Percentiles rank a stretch among this genome's conserved stretches.
Conservation (phyloP, 106 monocot species). For the Platanthera zijinensis region DNA sequence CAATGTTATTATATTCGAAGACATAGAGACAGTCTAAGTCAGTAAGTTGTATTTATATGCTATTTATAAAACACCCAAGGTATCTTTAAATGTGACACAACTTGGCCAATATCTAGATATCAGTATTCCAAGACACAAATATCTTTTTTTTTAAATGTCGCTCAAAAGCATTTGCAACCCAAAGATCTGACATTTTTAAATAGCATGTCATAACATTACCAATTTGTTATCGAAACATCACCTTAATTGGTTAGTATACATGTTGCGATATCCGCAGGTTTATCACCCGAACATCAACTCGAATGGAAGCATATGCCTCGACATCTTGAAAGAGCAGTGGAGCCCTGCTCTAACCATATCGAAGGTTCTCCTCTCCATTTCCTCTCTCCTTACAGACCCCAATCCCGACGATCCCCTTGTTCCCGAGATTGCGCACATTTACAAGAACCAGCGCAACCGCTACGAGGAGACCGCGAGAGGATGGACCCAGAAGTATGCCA, state of each 20-base stretch:
- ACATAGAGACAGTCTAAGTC: too few species aligned
- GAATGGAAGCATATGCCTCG: conserved; percentile 68
- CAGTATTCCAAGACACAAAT: too few species aligned
- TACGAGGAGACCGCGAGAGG: conserved; percentile 35
- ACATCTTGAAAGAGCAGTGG: conserved; percentile 69
- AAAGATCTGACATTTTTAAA: too few species aligned
- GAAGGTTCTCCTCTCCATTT: conserved; percentile 25
- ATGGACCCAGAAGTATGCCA: conserved; percentile 46
- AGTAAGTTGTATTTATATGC: too few species aligned
- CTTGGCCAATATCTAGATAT: too few species aligned
- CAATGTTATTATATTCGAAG: too few species aligned
- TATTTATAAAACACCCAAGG: too few species aligned
- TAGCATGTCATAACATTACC: too few species aligned
- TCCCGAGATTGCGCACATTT: conserved; percentile 35
- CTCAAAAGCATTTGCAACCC: too few species aligned
- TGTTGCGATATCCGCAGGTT: conserved; percentile 20
- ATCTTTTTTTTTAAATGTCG: too few species aligned
- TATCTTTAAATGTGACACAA: too few species aligned
- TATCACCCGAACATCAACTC: conserved; percentile 69
- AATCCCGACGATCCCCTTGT: conserved; percentile 41
- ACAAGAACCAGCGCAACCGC: conserved; percentile 26
- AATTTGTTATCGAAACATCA: too few species aligned
- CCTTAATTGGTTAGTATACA: background rate
- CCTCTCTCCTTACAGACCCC: conserved; percentile 21
- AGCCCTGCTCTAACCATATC: conserved; percentile 66